Evolutionary conservation across 164 flowering plant species (phyloP).

Genomic region (Aristolochia californica): DNA sequence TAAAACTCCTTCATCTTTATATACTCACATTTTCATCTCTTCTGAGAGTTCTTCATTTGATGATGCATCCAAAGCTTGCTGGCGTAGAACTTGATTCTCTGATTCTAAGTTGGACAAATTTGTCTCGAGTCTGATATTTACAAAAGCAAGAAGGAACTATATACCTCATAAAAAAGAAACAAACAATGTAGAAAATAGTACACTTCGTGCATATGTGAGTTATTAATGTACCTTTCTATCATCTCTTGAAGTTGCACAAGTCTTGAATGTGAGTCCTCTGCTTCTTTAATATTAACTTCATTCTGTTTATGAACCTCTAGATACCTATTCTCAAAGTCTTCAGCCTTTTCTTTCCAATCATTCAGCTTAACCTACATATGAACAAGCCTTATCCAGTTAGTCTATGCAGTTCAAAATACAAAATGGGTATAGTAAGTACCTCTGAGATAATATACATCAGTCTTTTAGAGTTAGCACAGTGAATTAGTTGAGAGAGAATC

Average conservation of each 20-base stretch:
- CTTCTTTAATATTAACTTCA: constrained; percentile 36
- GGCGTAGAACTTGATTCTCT: constrained; percentile 78
- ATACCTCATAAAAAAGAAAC: constrained; percentile 13
- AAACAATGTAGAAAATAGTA: not conserved
- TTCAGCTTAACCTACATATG: constrained; percentile 34
- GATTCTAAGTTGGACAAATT: constrained; percentile 63
- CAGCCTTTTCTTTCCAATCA: constrained; percentile 31
- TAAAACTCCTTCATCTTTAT: not conserved
- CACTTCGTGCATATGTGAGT: not conserved
- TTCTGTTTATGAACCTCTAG: constrained; percentile 39
- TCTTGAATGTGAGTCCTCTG: constrained; percentile 43
- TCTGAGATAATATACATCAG: no score
- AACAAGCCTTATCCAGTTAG: no score
- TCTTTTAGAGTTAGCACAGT: no score
- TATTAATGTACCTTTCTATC: constrained; percentile 45
- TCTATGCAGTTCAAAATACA: not conserved
- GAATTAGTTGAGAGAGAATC: no score
- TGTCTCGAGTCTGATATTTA: constrained; percentile 39
- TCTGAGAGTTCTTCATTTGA: constrained; percentile 41
- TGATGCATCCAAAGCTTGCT: constrained; percentile 61
- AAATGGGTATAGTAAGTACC: not conserved
- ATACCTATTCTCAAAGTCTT: constrained; percentile 38
- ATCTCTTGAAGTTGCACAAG: constrained; percentile 45
- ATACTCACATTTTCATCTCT: constrained; percentile 44
- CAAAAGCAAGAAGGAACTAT: constrained; percentile 1